phyloP scores from a whole-genome alignment of 441 rosid genomes.

The Aleurites moluccanus region DNA sequence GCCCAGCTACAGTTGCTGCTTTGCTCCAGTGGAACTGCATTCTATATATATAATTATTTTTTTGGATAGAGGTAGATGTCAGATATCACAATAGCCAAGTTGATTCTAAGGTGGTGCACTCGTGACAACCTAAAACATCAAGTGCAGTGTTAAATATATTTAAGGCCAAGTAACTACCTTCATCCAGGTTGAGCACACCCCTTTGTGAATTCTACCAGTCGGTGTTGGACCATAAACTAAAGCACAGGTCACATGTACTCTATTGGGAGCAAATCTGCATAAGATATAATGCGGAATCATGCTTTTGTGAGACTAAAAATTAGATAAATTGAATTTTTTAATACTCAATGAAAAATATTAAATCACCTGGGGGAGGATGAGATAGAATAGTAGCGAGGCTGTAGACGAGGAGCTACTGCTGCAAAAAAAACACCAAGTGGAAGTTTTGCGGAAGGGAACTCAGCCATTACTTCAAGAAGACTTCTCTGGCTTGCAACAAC shows the following conservation, averaged over 20 bases:
- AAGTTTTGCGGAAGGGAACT: conserved; percentile 82
- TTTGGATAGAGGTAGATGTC: not conserved
- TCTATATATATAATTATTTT: conserved; percentile 34
- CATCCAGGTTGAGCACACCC: conserved; percentile 95
- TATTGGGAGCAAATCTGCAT: conserved; percentile 60
- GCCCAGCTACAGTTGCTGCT: conserved; percentile 69
- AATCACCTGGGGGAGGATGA: conserved; percentile 89
- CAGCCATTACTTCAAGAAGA: conserved; percentile 91
- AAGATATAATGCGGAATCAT: conserved; percentile 14
- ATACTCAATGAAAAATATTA: conserved; percentile 4
- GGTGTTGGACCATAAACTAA: conserved; percentile 78
- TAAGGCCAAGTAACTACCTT: conserved; percentile 47
- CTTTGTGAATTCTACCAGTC: conserved; percentile 85
- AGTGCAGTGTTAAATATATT: not conserved
- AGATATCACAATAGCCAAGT: conserved; percentile 17
- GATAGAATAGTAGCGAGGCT: conserved; percentile 92
- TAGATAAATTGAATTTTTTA: conserved; percentile 7
- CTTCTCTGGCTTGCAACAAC: conserved; percentile 86
- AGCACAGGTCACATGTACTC: conserved; percentile 87
- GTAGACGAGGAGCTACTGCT: conserved; percentile 83
- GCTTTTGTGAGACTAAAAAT: conserved; percentile 9
- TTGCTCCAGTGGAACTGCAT: conserved; percentile 65
- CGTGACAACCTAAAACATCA: not conserved
- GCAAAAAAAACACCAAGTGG: conserved; percentile 93
- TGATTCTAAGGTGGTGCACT: not conserved